Evolutionary conservation across 2,329 filamentous ascomycete species (phyloP).

Genomic region (Pestalotiopsis sp.): DNA sequence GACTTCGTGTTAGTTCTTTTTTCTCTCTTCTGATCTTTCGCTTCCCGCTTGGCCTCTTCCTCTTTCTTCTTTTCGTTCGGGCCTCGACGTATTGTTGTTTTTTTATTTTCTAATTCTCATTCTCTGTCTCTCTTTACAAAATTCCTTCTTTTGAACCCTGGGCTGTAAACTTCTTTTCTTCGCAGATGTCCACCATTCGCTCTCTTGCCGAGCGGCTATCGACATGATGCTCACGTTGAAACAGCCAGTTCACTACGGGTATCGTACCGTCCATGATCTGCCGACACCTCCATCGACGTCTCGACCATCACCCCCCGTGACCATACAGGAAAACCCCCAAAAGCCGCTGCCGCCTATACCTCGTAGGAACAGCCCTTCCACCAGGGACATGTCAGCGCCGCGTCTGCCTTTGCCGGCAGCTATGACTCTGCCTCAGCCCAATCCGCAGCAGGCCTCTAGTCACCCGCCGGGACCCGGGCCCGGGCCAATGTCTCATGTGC

Average conservation of each 20-base stretch:
- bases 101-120: conserved; percentile 13
- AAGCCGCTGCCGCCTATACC: conserved; percentile 42
- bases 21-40: conserved; percentile 23
- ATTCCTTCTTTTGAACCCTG: neutral
- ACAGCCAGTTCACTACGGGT: conserved; percentile 62
- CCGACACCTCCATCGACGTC: conserved; percentile 59
- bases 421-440: conserved; percentile 58
- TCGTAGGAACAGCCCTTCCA: conserved; percentile 48
- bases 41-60: conserved; percentile 19
- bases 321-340: conserved; percentile 48
- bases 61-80: conserved; percentile 16
- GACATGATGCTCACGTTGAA: conserved; percentile 64
- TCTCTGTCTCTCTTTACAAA: conserved; percentile 24
- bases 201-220: conserved; percentile 17
- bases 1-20: neutral
- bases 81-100: conserved; percentile 21
- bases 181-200: conserved; percentile 24
- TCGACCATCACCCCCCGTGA: conserved; percentile 57
- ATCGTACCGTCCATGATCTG: conserved; percentile 64
- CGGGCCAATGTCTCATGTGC: conserved; percentile 32
- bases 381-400: conserved; percentile 66
- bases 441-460: conserved; percentile 30
- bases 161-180: conserved; percentile 13
- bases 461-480: conserved; percentile 30
- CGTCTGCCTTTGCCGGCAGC: conserved; percentile 70